Percentiles rank a stretch among this genome's conserved stretches.
Evolutionary conservation across 108 stramenopile genomes (phyloP).

Genomic region (Nitzschia sp.): DNA sequence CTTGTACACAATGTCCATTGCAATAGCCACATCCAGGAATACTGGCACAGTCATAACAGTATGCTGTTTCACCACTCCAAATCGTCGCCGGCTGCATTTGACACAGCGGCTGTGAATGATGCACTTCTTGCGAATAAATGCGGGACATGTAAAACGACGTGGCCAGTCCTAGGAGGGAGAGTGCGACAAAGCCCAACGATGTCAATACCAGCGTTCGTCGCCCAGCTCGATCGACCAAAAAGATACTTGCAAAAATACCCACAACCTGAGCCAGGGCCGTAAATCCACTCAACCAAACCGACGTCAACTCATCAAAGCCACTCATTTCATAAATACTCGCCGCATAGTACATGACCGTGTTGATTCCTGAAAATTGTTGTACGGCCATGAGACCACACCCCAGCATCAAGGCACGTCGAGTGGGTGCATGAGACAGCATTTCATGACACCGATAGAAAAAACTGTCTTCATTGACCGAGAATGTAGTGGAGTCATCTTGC

Average conservation of each 20-base stretch:
- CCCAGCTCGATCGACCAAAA: conserved; percentile 73
- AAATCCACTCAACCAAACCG: conserved; percentile 74
- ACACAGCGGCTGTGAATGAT: conserved; percentile 31
- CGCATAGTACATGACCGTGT: conserved; percentile 93
- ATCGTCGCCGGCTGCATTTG: conserved; percentile 40
- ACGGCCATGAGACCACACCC: conserved; percentile 88
- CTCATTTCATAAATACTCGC: conserved; percentile 86
- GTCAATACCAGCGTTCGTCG: conserved; percentile 64
- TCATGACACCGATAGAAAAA: conserved; percentile 11
- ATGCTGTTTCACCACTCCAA: conserved; percentile 63
- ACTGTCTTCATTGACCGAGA: background rate
- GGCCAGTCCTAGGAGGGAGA: conserved; percentile 65
- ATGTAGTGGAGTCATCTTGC: background rate
- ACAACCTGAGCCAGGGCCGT: conserved; percentile 82
- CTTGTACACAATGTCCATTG: conserved; percentile 37
- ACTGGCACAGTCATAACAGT: conserved; percentile 71
- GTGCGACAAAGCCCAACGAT: conserved; percentile 49
- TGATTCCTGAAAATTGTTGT: conserved; percentile 89
- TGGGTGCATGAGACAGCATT: conserved; percentile 51
- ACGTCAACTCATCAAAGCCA: conserved; percentile 70
- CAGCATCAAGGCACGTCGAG: conserved; percentile 63
- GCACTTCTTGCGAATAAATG: conserved; percentile 32
- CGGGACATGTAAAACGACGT: conserved; percentile 63
- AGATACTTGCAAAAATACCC: conserved; percentile 67
- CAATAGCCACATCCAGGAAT: conserved; percentile 72